Evolutionary conservation across 257 asterid species (phyloP), one percentile per base, ranked within the genome.

Genomic region (Lycium barbarum): DNA sequence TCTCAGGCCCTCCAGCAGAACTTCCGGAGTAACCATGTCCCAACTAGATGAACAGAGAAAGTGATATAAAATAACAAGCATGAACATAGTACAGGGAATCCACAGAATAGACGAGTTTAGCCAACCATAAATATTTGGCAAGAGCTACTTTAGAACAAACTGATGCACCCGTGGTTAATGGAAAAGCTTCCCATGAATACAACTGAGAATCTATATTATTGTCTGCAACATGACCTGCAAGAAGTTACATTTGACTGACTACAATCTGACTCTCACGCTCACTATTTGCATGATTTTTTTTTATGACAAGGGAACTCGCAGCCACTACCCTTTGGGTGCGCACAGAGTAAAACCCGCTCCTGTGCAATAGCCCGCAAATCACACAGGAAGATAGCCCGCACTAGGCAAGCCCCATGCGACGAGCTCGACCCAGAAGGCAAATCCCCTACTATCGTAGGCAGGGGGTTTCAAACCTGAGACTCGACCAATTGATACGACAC

Each of bases 1-100:
- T 89, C 57, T 90, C 93, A 51, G 87, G 45, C 61, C 85, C 87
- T 65, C 88, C 90, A 9, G 70, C 89, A 40, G 93, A 84, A 65
- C 88, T 88, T 35, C 81, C 89, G 0, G 91, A 61, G 49, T 86
- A 84, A 47, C 92, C 87, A 83, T 90, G 89, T 78, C 91, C 95
- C 92, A 93, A 76, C 98, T 95, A 68, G 62, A 70, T 9, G 54
- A 73, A 51, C 74, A 72, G 85, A 61, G 22, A 1, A 74, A 83
- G 13, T 20, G 49, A 61, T 40, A 33, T 4, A 26, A 58, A 35
- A 38, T 11, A 65, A 55, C 54, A 20, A 80, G 22, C 62, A 11
- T 54, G 62, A 54, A 57, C 45, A 12, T 47, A 72, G 40, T 54
- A 10, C 51, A n/a, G 12, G 38, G 33, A 15, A 54, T 58, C 45